Evolutionary conservation across 2,329 filamentous ascomycete genomes (phyloP), one percentile per base, ranked within the genome.

Genomic region (Aspergillus udagawae): DNA sequence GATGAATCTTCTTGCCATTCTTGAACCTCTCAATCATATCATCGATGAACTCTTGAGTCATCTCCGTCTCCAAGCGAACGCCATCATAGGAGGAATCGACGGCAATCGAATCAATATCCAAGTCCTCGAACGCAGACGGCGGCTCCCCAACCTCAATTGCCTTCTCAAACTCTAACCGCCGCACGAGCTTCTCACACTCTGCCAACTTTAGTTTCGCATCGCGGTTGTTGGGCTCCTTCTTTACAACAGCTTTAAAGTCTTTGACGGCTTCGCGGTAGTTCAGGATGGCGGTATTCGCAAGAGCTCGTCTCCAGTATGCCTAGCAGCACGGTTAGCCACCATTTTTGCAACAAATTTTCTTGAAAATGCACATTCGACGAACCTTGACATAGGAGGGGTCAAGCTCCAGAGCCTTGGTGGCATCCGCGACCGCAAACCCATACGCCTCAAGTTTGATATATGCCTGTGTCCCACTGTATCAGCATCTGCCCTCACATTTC

Each of bases 21-120:
- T 95, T 96, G 83, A 99, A 99, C 32, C 94, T 83, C 74, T 94
- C 85, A 56, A 91, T 93, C 93, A 97, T 97, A 78, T 99, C 93
- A 67, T 95, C 90, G 67, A 99, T 90, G 70, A 99, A 99, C 68
- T 97, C 93, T 65, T 93, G 85, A 1, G 93, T 97, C 92, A 99
- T 99, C 72, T 89, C 83, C 42, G 84, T 88, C n/a, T 66, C 75
- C 53, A 99, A 79, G 56, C 82, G 83, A 23, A 86, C 88, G 60
- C 94, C 94, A 69, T 99, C 94, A 69, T 99, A 99, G 55, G 83
- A 82, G 23, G 86, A 79, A 60, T 97, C 92, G 20, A 99, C 86
- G 10, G 80, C 79, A 75, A 99, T 97, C 55, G 87, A 84, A 59
- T 94, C 91, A 58, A 99, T 75, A 69, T 97, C 91, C 61, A 99